Conservation (phyloP, 495 filamentous ascomycete species). For the Daldinia vernicosa region DNA sequence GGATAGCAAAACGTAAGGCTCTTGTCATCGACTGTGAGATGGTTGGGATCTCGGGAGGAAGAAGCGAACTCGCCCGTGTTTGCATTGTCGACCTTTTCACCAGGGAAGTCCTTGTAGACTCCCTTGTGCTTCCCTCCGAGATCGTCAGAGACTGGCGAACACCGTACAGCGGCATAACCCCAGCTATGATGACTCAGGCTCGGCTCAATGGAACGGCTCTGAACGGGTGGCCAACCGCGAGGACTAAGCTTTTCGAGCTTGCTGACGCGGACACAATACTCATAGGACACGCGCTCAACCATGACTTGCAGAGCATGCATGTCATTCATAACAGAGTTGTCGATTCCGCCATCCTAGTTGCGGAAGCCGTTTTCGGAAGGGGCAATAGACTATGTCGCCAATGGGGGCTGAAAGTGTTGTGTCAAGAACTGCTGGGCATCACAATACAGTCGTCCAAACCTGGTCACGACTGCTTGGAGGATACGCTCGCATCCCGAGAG, state of each 20-base stretch:
- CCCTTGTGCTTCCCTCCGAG: constrained; percentile 51
- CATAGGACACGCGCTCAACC: constrained; percentile 40
- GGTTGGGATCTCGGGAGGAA: constrained; percentile 45
- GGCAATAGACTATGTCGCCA: constrained; percentile 10
- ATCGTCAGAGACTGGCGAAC: constrained; percentile 54
- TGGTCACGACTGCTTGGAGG: constrained; percentile 55
- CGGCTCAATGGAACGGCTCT: constrained; percentile 22
- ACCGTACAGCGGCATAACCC: constrained; percentile 50
- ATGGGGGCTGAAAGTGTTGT: constrained; percentile 47
- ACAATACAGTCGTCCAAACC: constrained; percentile 44
- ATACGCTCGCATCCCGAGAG: constrained; percentile 53
- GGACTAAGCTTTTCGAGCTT: constrained; percentile 47
- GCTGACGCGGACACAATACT: constrained; percentile 51
- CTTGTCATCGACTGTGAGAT: constrained; percentile 64
- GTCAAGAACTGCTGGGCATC: constrained; percentile 41
- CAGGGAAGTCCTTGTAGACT: constrained; percentile 53
- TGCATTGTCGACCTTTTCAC: constrained; percentile 57
- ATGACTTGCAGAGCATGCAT: constrained; percentile 43
- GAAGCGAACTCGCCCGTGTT: constrained; percentile 54
- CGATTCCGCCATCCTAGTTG: constrained; percentile 45
- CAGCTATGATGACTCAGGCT: constrained; percentile 18
- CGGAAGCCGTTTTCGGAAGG: constrained; percentile 39
- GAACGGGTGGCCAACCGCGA: constrained; percentile 46
- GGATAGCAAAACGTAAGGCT: constrained; percentile 28
- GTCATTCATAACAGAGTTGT: constrained; percentile 44